These are phyloP conservation scores for Cryomyces minteri DNA, from an alignment of 495 filamentous ascomycete species.

Conservation along the genomic window DNA sequence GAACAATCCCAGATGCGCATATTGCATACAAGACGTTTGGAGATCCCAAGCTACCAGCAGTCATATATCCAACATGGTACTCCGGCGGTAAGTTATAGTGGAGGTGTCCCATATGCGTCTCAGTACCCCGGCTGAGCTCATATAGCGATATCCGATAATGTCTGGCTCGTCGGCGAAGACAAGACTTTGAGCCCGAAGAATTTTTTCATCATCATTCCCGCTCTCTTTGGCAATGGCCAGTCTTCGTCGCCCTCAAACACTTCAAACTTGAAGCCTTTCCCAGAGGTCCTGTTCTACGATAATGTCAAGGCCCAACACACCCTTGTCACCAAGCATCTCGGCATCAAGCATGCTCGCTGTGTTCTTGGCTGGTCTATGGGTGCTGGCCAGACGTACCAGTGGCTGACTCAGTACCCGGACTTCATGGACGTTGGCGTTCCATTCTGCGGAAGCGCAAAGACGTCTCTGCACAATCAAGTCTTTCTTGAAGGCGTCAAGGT, in stretches of 20 bases:
- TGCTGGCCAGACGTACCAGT: constrained; percentile 47
- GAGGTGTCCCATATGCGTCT: too few species aligned
- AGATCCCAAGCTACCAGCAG: constrained; percentile 36
- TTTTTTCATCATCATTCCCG: constrained; percentile 53
- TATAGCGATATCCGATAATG: constrained; percentile 38
- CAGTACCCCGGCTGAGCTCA: too few species aligned
- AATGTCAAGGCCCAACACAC: constrained; percentile 50
- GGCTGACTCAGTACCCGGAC: constrained; percentile 52
- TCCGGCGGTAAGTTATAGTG: constrained; percentile 28
- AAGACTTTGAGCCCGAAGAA: constrained; percentile 39
- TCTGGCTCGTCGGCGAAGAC: constrained; percentile 46
- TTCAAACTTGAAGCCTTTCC: constrained; percentile 33
- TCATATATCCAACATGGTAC: constrained; percentile 58
- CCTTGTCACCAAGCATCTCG: constrained; percentile 43
- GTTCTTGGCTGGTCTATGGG: constrained; percentile 61
- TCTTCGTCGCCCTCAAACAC: constrained; percentile 53
- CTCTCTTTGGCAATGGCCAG: constrained; percentile 56
- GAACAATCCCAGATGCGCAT: constrained; percentile 33
- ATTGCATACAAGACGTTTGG: constrained; percentile 60
- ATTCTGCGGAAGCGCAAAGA: constrained; percentile 50
- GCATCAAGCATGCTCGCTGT: constrained; percentile 39
- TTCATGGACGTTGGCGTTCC: constrained; percentile 49
- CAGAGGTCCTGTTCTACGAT: constrained; percentile 44
- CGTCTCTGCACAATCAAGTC: constrained; percentile 51
- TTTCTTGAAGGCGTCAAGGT: constrained; percentile 56